Evolutionary conservation across 495 filamentous ascomycete species (phyloP), one percentile per base, ranked within the genome.

Genomic region (Acidomyces sp.): DNA sequence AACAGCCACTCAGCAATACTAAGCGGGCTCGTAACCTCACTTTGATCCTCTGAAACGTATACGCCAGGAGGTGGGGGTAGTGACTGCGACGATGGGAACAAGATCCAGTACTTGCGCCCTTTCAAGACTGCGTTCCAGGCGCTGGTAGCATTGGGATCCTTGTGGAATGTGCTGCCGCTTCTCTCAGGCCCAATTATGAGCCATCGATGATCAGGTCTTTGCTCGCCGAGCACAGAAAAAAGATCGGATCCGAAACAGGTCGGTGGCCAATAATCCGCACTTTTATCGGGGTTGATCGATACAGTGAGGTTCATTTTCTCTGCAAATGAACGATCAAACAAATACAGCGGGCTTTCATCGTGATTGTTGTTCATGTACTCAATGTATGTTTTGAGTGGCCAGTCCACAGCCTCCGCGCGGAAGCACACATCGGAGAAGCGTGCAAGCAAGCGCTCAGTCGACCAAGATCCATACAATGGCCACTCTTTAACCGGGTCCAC

Each of bases 71-170:
- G 82, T 6, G 77, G 72, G 52, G 75, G 61, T 29, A 69, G 63
- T 18, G 69, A 72, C 21, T 71, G 59, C 12, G 68, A 67, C 0
- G 78, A 64, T 33, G 90, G 75, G 67, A 95, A 88, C 80, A 85
- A 93, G 46, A 97, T 92, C 90, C 90, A 97, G 65, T 96, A 97
- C 58, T 97, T 97, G 15, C 80, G 76, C 12, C 90, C 90, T 39
- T 78, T 70, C 23, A 97, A 58, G 12, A 96, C 87, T 0, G 90
- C 88, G 56, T 97, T 97, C 90, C 90, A 97, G 2, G 90, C 90
- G 48, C 81, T 87, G 41, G 70, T 78, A 13, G 68, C 75, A 54
- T 80, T 82, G 0, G 77, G 77, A 46, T 81, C 79, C 55, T 95
- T 95, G 66, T 97, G 90, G 52, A 94, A 95, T 6, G 87, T 93